A percentile compares a stretch with the other conserved stretches of the same genome.
phyloP scores from a whole-genome alignment of 2,329 filamentous ascomycete species.

The Amylocarpus encephaloides region DNA sequence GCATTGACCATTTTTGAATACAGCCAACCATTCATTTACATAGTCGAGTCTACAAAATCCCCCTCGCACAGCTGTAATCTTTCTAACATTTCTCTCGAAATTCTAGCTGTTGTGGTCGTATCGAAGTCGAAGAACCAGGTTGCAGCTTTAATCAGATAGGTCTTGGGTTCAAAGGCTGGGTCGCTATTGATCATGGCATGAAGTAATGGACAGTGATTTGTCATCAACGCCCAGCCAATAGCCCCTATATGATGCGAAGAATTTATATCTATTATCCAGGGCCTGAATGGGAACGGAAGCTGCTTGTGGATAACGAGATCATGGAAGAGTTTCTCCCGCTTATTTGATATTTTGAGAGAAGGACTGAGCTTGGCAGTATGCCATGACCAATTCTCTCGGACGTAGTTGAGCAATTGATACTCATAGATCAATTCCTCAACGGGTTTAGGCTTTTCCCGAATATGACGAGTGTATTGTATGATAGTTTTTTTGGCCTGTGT shows the following conservation, averaged over 20 bases:
- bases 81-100: neutral
- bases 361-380: neutral
- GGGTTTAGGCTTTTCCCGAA: too few relatives aligned
- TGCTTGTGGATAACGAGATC: neutral
- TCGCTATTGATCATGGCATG: too few relatives aligned
- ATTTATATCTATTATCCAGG: slow-evolving; percentile 3
- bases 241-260: neutral
- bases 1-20: neutral
- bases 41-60: neutral
- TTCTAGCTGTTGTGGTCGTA: neutral
- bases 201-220: slow-evolving; percentile 5
- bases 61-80: neutral
- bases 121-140: too few relatives aligned
- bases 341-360: too few relatives aligned
- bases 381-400: neutral
- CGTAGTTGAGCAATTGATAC: too few relatives aligned
- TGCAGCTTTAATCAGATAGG: too few relatives aligned
- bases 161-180: too few relatives aligned
- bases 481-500: too few relatives aligned
- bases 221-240: slow-evolving; percentile 10
- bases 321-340: neutral
- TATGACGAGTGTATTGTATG: too few relatives aligned
- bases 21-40: neutral
- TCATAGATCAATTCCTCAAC: too few relatives aligned
- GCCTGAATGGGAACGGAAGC: slow-evolving; percentile 6